Base-by-base conservation (phyloP, 495 filamentous ascomycete species). In the Aspergillus sclerotioniger region DNA sequence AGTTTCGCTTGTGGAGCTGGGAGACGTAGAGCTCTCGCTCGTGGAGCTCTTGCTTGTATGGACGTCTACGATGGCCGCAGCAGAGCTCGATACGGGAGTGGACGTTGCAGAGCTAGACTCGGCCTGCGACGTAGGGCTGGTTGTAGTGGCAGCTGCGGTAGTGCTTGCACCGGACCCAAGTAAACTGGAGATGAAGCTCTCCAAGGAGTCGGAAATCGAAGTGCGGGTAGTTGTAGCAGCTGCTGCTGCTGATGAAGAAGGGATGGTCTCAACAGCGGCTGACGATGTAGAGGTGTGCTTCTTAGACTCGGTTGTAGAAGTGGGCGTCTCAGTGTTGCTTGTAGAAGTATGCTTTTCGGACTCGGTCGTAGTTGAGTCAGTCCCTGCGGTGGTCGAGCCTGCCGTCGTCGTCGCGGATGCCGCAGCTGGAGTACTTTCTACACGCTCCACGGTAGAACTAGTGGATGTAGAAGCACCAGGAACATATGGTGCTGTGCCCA, bases 401-500 rank as follows among this genome's bases (percentile, higher is more conserved):
- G 57, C 41, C 17, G 56, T 53, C 10, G 46, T 54, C 7, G 61
- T 46, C 13, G 56, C 53, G 8, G 61, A 43, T 16, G 53, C 45
- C 9, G 46, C 3, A 17, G 43, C 57, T 13, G 52, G 47, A 47
- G 48, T 57, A 46, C 28, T 54, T 56, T 44, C 35, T 49, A 55
- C 52, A 29, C 50, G 47, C 48, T 59, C 43, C 8, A 47, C 35
- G 7, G 57, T 56, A 21, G 52, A 41, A 37, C 46, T 54, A 9
- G 55, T 60, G 35, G 56, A 50, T 10, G 61, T 53, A 15, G 61
- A 49, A 19, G 57, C 51, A 12, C 56, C 19, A 8, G 48, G 31
- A 6, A 51, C 19, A 33, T 32, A 51, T 12, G 61, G 48, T 6
- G 51, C 37, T 12, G 56, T 61, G 21, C 62, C 64, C 12, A 64